Base-by-base conservation (phyloP, 2,329 filamentous ascomycete genomes). In the Talaromyces marneffei region DNA sequence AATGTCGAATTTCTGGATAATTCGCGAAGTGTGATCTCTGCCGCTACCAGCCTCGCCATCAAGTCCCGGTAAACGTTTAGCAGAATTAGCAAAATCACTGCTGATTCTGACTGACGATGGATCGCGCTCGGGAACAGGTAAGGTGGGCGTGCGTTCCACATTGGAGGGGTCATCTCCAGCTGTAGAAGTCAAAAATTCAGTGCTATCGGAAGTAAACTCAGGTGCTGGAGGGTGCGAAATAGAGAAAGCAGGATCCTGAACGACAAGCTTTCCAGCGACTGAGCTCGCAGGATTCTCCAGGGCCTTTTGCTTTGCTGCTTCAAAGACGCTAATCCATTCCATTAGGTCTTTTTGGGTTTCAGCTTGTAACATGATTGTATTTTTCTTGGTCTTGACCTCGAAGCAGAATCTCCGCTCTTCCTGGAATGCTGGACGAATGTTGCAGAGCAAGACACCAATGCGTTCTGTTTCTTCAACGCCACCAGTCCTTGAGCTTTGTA, bases 371-470 rank as follows among this genome's bases (percentile, higher is more conserved):
- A 97, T 79, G 65, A 96, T 87, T 55, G 88, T 94, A 65, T 90
- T 90, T 70, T 91, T 96, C 75, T 97, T 99, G 2, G 94, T 99
- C 80, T 97, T 99, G 70, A 99, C 89, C 75, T 99, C 94, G 69
- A 99, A 97, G 73, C 94, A 97, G 75, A 97, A 99, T 16, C 94
- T 85, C 40, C 94, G 86, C 70, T 99, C 94, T 75, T 99, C 94
- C 66, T 91, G 87, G 57, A 95, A 89, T 0, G 92, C 92, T 18
- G 92, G 92, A 69, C 93, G 91, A 54, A 94, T 89, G 69, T 91
- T 96, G 78, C 94, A 99, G 40, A 99, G 85, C 57, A 99, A 78
- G 2, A 99, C 92, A 42, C 94, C 94, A 63, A 96, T 96, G 77
- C 96, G 92, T 69, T 99, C 94, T 52, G 92, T 96, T 73, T 97